A percentile compares a stretch with the other conserved stretches of the same genome.
Evolutionary conservation across 306 rosid species (phyloP).

Genomic region (Purshia tridentata): DNA sequence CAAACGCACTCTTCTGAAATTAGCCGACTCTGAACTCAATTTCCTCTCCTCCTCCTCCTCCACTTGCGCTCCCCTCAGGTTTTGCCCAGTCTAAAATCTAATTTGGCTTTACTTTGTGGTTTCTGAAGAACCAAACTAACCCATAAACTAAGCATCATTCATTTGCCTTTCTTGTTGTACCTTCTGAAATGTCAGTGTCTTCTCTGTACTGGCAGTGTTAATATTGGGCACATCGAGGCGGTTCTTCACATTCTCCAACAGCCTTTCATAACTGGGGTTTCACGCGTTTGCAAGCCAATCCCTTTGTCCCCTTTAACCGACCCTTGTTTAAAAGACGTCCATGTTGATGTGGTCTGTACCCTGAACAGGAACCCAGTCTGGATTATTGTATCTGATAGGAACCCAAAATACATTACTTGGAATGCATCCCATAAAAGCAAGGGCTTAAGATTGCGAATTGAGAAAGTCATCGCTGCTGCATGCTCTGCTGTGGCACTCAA

Average conservation of each 20-base stretch:
- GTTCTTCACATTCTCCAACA: constrained; percentile 77
- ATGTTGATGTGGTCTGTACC: constrained; percentile 72
- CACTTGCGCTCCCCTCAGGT: constrained; percentile 52
- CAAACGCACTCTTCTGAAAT: constrained; percentile 67
- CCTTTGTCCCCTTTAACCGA: constrained; percentile 40
- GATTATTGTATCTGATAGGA: constrained; percentile 87
- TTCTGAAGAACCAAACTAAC: no score
- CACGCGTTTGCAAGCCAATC: constrained; percentile 86
- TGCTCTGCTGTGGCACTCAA: constrained; percentile 53
- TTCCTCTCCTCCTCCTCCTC: constrained; percentile 56
- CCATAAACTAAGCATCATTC: no score
- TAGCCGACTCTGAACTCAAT: constrained; percentile 60
- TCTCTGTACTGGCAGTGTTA: constrained; percentile 45
- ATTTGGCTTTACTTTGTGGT: constrained; percentile 5
- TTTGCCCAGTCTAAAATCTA: constrained; percentile 11
- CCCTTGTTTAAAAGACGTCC: constrained; percentile 39
- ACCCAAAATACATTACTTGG: constrained; percentile 75
- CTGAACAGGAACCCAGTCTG: constrained; percentile 73
- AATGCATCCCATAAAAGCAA: constrained; percentile 41
- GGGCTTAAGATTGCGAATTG: constrained; percentile 61
- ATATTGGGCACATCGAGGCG: constrained; percentile 89
- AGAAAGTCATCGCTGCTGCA: constrained; percentile 59
- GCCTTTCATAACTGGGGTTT: constrained; percentile 73
- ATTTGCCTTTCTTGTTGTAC: no score
- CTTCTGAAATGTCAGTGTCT: constrained; percentile 5